A percentile compares a stretch with the other conserved stretches of the same genome.
These are phyloP conservation scores for Fraxinus sp. DNA, from an alignment of 305 asterid genomes.

Conservation along the genomic window DNA sequence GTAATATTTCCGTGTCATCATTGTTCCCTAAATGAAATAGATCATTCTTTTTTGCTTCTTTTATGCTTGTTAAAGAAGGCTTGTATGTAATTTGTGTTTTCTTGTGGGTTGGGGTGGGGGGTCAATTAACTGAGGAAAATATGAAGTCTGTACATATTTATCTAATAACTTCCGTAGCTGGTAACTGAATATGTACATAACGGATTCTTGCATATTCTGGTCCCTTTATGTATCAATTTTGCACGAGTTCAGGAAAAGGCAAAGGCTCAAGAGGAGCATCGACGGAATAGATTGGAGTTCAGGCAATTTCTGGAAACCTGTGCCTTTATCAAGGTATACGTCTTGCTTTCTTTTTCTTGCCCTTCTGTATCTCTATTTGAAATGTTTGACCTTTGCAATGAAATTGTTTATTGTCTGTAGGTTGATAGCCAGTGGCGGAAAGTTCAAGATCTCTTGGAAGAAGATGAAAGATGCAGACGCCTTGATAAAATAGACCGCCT, in stretches of 20 bases:
- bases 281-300: slow-evolving; percentile 65
- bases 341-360: slow-evolving; percentile 14
- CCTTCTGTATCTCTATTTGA: slow-evolving; percentile 13
- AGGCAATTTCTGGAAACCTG: slow-evolving; percentile 85
- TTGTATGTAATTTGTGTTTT: background rate
- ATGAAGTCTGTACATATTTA: background rate
- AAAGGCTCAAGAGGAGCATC: slow-evolving; percentile 87
- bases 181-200: background rate
- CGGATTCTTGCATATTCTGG: background rate
- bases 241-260: slow-evolving; percentile 71
- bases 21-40: background rate
- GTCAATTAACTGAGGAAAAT: background rate
- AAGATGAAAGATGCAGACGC: slow-evolving; percentile 87
- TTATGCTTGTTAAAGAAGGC: background rate
- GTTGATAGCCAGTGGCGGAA: slow-evolving; percentile 98
- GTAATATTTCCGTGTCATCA: background rate
- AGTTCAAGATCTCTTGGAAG: slow-evolving; percentile 92
- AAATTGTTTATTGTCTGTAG: slow-evolving; percentile 37
- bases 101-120: background rate
- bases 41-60: background rate
- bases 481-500: slow-evolving; percentile 89
- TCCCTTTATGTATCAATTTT: background rate
- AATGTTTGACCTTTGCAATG: slow-evolving; percentile 2
- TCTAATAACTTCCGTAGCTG: background rate
- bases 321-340: slow-evolving; percentile 72